phyloP scores from a whole-genome alignment of 768 basidiomycete species.

The Cystobasidium tubakii region DNA sequence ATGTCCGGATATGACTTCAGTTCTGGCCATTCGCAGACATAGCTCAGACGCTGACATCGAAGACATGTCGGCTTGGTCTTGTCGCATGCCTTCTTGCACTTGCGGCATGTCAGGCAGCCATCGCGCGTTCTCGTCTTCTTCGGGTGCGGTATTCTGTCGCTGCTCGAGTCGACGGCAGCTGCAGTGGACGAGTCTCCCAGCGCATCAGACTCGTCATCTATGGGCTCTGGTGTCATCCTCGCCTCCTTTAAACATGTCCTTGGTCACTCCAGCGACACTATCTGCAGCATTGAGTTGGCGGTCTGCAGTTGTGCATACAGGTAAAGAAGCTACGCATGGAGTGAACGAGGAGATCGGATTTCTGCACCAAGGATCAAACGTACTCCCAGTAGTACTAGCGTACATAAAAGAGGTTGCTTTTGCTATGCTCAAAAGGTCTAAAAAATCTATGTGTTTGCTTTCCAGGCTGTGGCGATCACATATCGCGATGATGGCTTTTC shows the following conservation, averaged over 20 bases:
- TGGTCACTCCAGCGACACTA: too few relatives aligned
- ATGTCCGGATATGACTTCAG: not conserved
- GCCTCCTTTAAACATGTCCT: not conserved
- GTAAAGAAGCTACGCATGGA: too few relatives aligned
- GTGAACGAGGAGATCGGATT: too few relatives aligned
- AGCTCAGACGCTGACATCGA: not conserved
- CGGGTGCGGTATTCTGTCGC: not conserved
- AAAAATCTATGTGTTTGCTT: too few relatives aligned
- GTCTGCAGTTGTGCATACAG: too few relatives aligned
- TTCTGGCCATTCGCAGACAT: not conserved
- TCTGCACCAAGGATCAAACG: too few relatives aligned
- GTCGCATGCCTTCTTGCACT: constrained; percentile 11
- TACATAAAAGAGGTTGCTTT: too few relatives aligned
- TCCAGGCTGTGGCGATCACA: too few relatives aligned
- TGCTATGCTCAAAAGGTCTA: too few relatives aligned
- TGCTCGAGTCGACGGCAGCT: not conserved
- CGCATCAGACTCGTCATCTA: not conserved
- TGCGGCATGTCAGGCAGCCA: constrained; percentile 10
- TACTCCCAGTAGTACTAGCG: too few relatives aligned
- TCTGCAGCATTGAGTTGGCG: too few relatives aligned
- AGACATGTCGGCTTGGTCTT: not conserved
- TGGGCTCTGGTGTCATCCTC: not conserved
- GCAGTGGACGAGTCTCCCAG: not conserved
- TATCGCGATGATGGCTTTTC: too few relatives aligned
- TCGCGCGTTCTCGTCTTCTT: not conserved